Conservation (phyloP, 2,329 filamentous ascomycete genomes). For the Stagonosporopsis rhizophila region DNA sequence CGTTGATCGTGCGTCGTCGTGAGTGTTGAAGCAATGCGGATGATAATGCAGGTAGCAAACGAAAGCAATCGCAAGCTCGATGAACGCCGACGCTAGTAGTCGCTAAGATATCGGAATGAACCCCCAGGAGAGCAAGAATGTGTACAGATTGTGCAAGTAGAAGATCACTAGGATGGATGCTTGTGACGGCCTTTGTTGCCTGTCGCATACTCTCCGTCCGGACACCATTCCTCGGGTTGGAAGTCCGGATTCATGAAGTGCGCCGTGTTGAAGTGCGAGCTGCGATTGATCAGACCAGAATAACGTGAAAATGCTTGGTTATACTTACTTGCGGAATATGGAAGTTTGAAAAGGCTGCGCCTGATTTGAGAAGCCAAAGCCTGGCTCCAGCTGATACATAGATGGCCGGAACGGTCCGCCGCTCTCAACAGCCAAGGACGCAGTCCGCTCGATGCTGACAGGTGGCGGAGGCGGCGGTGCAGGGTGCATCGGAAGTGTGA, state of each 20-base stretch:
- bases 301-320: not conserved
- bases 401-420: constrained; percentile 56
- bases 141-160: constrained; percentile 22
- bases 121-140: constrained; percentile 36
- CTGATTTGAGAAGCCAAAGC: constrained; percentile 48
- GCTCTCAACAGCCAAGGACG: constrained; percentile 40
- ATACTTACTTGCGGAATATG: constrained; percentile 57
- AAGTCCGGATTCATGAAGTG: constrained; percentile 62
- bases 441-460: constrained; percentile 40
- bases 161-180: constrained; percentile 39
- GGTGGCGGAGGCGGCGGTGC: constrained; percentile 34
- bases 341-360: constrained; percentile 56
- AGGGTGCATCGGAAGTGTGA: constrained; percentile 44
- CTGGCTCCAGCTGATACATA: constrained; percentile 54
- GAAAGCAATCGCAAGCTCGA: constrained; percentile 40
- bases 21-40: constrained; percentile 38
- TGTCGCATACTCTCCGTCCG: constrained; percentile 55
- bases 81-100: constrained; percentile 48
- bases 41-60: constrained; percentile 41
- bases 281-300: constrained; percentile 33
- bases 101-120: constrained; percentile 44
- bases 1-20: constrained; percentile 43
- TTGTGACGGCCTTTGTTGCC: constrained; percentile 48
- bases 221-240: constrained; percentile 61
- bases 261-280: constrained; percentile 60